Percentiles rank a stretch among this genome's conserved stretches.
phyloP scores from a whole-genome alignment of 2,329 filamentous ascomycete species.

The Arthrobotrys sinensis region DNA sequence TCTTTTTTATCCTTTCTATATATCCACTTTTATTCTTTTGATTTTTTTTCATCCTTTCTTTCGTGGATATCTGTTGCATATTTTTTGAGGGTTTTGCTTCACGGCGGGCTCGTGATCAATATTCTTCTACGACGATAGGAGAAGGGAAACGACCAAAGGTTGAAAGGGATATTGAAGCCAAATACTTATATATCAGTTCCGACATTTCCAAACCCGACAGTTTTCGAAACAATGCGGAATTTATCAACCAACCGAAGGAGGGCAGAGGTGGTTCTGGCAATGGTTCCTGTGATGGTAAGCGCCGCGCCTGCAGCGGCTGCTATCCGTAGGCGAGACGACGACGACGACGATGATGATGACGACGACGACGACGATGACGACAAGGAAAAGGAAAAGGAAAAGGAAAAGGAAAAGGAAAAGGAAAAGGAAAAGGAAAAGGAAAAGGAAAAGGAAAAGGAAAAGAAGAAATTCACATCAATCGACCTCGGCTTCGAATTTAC shows the following conservation, averaged over 20 bases:
- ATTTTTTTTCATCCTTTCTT: background rate
- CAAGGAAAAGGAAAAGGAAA: slow-evolving; percentile 31
- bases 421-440: slow-evolving; percentile 36
- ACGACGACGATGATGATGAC: slow-evolving; percentile 25
- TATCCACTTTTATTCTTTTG: background rate
- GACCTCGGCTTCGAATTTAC: slow-evolving; percentile 49
- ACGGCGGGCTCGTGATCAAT: slow-evolving; percentile 54
- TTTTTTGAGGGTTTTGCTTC: slow-evolving; percentile 27
- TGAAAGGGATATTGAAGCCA: background rate
- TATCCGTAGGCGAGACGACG: slow-evolving; percentile 32
- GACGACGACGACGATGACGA: slow-evolving; percentile 17
- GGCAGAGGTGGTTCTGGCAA: slow-evolving; percentile 23
- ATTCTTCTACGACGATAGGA: slow-evolving; percentile 21
- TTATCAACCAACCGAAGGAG: slow-evolving; percentile 30
- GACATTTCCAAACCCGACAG: slow-evolving; percentile 17
- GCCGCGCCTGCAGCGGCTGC: slow-evolving; percentile 35
- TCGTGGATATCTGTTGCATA: background rate
- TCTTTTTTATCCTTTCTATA: slow-evolving; percentile 4
- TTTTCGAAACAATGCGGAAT: slow-evolving; percentile 16
- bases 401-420: background rate
- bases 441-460: background rate
- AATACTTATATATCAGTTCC: background rate
- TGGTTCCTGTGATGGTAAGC: slow-evolving; percentile 25
- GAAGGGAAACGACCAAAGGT: slow-evolving; percentile 1
- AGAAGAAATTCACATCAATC: slow-evolving; percentile 15